phyloP scores from a whole-genome alignment of 73 alveolate genomes.

The Durusdinium trenchii region DNA sequence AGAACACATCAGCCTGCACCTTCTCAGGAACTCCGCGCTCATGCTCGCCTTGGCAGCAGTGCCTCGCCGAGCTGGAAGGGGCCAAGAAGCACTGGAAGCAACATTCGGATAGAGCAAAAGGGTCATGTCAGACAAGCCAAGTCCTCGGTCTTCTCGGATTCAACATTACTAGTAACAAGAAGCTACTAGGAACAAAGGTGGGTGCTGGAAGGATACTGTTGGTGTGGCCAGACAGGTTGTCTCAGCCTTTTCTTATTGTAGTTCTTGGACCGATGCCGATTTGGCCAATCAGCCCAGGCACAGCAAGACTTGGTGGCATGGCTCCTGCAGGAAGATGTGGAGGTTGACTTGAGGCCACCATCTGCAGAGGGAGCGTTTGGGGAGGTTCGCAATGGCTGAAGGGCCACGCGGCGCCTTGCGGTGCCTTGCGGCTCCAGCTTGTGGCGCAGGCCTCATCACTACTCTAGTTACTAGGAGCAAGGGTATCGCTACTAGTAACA shows the following conservation, averaged over 20 bases:
- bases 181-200: background rate
- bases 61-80: background rate
- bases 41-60: slow-evolving; percentile 77
- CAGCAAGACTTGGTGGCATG: slow-evolving; percentile 79
- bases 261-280: background rate
- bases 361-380: background rate
- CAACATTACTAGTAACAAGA: background rate
- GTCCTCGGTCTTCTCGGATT: background rate
- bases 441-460: background rate
- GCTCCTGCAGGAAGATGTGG: slow-evolving; percentile 81
- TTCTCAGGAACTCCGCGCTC: slow-evolving; percentile 49
- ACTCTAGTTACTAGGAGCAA: background rate
- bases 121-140: background rate
- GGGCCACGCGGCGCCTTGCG: too few species aligned
- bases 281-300: background rate
- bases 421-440: too few species aligned
- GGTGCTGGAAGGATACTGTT: background rate
- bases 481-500: too few species aligned
- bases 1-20: background rate
- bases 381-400: too few species aligned
- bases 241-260: background rate
- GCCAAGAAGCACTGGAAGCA: background rate
- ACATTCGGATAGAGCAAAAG: background rate
- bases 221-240: too few species aligned
- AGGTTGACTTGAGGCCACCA: slow-evolving; percentile 15